phyloP scores from a whole-genome alignment of 2,329 filamentous ascomycete genomes.

The Alternaria sp. region DNA sequence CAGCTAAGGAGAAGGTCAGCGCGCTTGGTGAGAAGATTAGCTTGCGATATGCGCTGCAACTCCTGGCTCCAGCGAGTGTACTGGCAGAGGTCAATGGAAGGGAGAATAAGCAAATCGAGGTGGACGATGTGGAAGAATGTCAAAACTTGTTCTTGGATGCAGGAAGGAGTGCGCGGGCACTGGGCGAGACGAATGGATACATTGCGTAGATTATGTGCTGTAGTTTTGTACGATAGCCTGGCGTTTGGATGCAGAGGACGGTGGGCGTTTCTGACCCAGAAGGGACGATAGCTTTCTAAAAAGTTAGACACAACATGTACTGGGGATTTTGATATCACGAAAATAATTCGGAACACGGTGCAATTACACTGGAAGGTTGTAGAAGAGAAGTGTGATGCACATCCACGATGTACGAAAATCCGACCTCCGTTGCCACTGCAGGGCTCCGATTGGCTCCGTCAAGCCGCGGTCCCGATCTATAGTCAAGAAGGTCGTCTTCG shows the following conservation, averaged over 20 bases:
- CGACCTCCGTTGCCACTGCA: slow-evolving; percentile 30
- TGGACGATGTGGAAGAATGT: slow-evolving; percentile 64
- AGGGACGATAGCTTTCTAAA: slow-evolving; percentile 12
- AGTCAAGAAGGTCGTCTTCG: slow-evolving; percentile 9
- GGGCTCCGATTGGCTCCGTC: slow-evolving; percentile 31
- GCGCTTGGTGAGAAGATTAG: slow-evolving; percentile 89
- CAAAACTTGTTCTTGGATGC: slow-evolving; percentile 59
- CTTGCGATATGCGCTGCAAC: slow-evolving; percentile 89
- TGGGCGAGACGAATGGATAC: slow-evolving; percentile 41
- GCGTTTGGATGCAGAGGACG: slow-evolving; percentile 19
- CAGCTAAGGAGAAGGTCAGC: slow-evolving; percentile 85
- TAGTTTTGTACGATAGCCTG: slow-evolving; percentile 24
- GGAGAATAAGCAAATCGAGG: slow-evolving; percentile 58
- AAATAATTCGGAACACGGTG: slow-evolving; percentile 3
- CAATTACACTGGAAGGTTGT: neutral
- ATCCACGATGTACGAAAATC: slow-evolving; percentile 1
- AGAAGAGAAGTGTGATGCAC: neutral
- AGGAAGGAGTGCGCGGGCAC: slow-evolving; percentile 54
- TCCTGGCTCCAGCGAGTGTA: slow-evolving; percentile 89
- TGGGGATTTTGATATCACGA: slow-evolving; percentile 11
- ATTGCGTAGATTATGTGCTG: slow-evolving; percentile 37
- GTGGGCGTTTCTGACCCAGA: slow-evolving; percentile 16
- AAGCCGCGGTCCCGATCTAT: slow-evolving; percentile 16
- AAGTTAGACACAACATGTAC: slow-evolving; percentile 16
- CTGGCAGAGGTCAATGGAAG: slow-evolving; percentile 74